Percentiles rank a stretch among this genome's conserved stretches.
Conservation (phyloP, 495 filamentous ascomycete species). For the Cetradonia linearis region DNA sequence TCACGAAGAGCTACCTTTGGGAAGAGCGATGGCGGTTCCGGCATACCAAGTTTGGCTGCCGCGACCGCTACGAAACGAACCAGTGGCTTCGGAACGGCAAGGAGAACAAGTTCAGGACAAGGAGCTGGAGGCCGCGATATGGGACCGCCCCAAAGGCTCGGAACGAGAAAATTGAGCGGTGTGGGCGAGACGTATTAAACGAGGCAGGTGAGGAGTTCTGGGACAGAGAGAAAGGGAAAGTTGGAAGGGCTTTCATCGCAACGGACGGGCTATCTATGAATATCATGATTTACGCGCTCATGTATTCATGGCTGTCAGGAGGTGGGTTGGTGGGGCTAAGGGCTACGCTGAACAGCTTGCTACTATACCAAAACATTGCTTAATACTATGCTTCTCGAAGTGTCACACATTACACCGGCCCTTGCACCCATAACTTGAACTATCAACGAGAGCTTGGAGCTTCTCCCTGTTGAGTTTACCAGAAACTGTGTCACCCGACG, state of each 20-base stretch:
- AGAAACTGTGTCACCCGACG: too few species aligned
- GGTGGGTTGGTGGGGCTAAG: background rate
- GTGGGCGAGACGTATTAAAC: slow-evolving; percentile 58
- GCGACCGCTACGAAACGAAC: slow-evolving; percentile 36
- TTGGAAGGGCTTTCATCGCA: background rate
- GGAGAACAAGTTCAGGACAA: slow-evolving; percentile 38
- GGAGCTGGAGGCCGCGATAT: slow-evolving; percentile 41
- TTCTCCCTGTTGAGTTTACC: too few species aligned
- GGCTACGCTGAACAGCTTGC: background rate
- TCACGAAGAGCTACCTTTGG: slow-evolving; percentile 43
- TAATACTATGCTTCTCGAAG: background rate
- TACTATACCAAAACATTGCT: background rate
- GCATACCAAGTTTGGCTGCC: slow-evolving; percentile 38
- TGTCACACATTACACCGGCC: background rate
- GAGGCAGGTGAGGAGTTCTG: background rate
- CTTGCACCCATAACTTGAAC: too few species aligned
- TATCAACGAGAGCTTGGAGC: too few species aligned
- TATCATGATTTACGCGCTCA: slow-evolving; percentile 14
- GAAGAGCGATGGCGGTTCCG: slow-evolving; percentile 41
- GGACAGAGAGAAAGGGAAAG: background rate
- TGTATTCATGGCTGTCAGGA: slow-evolving; percentile 14
- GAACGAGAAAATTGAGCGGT: slow-evolving; percentile 42
- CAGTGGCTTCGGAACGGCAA: slow-evolving; percentile 28
- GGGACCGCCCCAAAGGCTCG: slow-evolving; percentile 41
- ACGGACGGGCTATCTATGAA: slow-evolving; percentile 2